A percentile compares a stretch with the other conserved stretches of the same genome.
Evolutionary conservation across 208 protist species (phyloP).

Genomic region (Leishmania guyanensis): DNA sequence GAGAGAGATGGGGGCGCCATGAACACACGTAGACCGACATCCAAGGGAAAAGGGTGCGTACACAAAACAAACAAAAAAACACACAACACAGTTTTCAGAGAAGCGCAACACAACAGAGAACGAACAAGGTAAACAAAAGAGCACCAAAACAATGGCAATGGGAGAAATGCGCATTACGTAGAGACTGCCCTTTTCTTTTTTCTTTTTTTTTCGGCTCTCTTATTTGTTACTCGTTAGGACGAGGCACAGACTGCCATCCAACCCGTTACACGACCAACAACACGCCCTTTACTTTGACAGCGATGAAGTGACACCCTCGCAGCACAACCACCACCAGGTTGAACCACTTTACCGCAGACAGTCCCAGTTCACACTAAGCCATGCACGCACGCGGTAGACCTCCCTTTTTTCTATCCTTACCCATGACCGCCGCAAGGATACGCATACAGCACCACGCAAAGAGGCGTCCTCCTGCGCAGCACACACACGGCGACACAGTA

Average conservation of each 20-base stretch:
- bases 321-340: too few relatives aligned
- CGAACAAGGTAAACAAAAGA: not conserved
- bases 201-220: not conserved
- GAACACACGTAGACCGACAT: not conserved
- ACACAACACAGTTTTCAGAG: not conserved
- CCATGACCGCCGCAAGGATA: too few relatives aligned
- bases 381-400: too few relatives aligned
- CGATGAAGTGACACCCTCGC: too few relatives aligned
- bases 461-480: not conserved
- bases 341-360: too few relatives aligned
- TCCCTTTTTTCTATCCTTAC: not conserved
- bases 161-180: not conserved
- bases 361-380: too few relatives aligned
- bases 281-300: too few relatives aligned
- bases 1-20: not conserved
- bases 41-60: not conserved
- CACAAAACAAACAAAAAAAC: not conserved
- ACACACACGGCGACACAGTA: not conserved
- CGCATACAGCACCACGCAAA: not conserved
- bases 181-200: not conserved
- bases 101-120: not conserved
- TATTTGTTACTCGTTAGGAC: conserved; percentile 11
- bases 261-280: too few relatives aligned
- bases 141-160: not conserved
- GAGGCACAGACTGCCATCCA: not conserved